Percentiles rank a stretch among this genome's conserved stretches.
Evolutionary conservation across 768 basidiomycete genomes (phyloP).

Genomic region (Tulasnella sp.): DNA sequence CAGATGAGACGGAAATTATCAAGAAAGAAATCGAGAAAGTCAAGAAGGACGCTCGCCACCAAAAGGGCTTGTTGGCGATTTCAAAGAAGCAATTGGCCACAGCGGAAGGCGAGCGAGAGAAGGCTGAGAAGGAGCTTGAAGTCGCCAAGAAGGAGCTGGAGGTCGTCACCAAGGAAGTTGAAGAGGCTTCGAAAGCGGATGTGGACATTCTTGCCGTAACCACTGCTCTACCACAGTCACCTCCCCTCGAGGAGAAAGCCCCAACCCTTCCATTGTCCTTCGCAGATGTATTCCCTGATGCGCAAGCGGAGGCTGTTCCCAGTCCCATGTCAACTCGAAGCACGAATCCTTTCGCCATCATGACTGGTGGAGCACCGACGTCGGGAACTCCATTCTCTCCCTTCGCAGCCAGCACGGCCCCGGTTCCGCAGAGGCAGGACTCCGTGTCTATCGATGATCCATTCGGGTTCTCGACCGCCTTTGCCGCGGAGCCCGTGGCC

Average conservation of each 20-base stretch:
- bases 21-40: slow-evolving; percentile 76
- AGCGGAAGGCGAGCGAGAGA: slow-evolving; percentile 69
- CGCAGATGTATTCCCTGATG: neutral
- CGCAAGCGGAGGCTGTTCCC: slow-evolving; percentile 34
- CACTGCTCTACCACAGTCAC: neutral
- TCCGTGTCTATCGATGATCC: slow-evolving; percentile 36
- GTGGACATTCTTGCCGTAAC: slow-evolving; percentile 26
- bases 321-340: slow-evolving; percentile 52
- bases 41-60: slow-evolving; percentile 91
- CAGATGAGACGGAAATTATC: slow-evolving; percentile 58
- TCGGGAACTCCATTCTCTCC: slow-evolving; percentile 57
- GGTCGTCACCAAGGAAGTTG: slow-evolving; percentile 47
- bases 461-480: slow-evolving; percentile 41
- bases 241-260: slow-evolving; percentile 15
- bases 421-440: slow-evolving; percentile 25
- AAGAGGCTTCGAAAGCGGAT: slow-evolving; percentile 45
- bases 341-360: slow-evolving; percentile 84
- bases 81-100: slow-evolving; percentile 86
- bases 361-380: slow-evolving; percentile 39
- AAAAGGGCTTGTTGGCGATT: slow-evolving; percentile 91
- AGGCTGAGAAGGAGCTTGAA: slow-evolving; percentile 61
- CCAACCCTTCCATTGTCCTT: slow-evolving; percentile 29
- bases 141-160: slow-evolving; percentile 40
- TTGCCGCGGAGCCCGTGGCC: slow-evolving; percentile 9
- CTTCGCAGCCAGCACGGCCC: slow-evolving; percentile 36